Percentiles rank a stretch among this genome's conserved stretches.
Evolutionary conservation across 192 early-diverging fungal species (phyloP).

Genomic region (Phycomyces blakesleeanus): DNA sequence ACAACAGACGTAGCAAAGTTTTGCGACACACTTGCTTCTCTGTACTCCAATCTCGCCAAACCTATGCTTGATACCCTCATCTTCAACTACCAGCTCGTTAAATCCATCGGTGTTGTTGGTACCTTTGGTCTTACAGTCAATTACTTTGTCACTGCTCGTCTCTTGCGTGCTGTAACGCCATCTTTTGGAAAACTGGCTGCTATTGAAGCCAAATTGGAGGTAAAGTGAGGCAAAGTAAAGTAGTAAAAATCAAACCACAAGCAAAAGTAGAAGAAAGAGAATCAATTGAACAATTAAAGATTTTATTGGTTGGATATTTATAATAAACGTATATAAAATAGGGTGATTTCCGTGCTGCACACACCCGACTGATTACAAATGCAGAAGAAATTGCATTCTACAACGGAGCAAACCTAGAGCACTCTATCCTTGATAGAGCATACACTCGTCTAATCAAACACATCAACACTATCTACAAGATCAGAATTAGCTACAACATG

Average conservation of each 20-base stretch:
- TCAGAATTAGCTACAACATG: slow-evolving; percentile 91
- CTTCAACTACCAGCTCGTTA: slow-evolving; percentile 89
- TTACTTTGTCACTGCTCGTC: slow-evolving; percentile 69
- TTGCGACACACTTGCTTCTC: slow-evolving; percentile 79
- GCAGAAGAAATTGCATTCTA: slow-evolving; percentile 97
- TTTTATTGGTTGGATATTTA: too few relatives aligned
- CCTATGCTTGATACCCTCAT: slow-evolving; percentile 91
- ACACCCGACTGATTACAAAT: slow-evolving; percentile 92
- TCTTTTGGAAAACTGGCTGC: slow-evolving; percentile 93
- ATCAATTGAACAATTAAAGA: too few relatives aligned
- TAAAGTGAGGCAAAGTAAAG: too few relatives aligned
- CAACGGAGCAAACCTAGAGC: slow-evolving; percentile 83
- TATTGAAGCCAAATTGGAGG: slow-evolving; percentile 80
- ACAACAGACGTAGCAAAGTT: slow-evolving; percentile 92
- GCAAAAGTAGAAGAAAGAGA: background rate
- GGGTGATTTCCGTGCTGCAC: slow-evolving; percentile 92
- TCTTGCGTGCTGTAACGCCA: slow-evolving; percentile 83
- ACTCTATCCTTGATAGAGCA: slow-evolving; percentile 69
- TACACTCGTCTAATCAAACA: slow-evolving; percentile 80
- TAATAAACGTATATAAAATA: slow-evolving; percentile 2
- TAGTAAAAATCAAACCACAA: too few relatives aligned
- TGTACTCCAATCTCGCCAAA: slow-evolving; percentile 96
- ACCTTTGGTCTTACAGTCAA: slow-evolving; percentile 77
- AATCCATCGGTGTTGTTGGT: slow-evolving; percentile 79
- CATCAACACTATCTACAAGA: slow-evolving; percentile 80